Conservation (phyloP, 2,329 filamentous ascomycete species). For the Purpureocillium takamizusanense region DNA sequence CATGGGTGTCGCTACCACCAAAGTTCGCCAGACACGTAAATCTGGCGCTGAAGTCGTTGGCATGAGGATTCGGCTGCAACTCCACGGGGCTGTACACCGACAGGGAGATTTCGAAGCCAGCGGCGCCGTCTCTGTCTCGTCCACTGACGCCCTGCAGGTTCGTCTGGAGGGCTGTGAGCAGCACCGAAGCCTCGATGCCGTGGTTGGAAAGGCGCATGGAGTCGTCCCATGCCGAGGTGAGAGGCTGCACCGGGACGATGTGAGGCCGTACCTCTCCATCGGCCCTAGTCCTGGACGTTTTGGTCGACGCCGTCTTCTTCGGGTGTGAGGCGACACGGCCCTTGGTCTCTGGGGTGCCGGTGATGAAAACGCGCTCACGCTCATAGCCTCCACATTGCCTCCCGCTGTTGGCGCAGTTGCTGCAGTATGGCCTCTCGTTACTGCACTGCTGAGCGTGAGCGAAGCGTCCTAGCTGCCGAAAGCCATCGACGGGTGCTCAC, state of each 20-base stretch:
- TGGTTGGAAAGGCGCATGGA: conserved; percentile 29
- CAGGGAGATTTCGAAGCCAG: conserved; percentile 26
- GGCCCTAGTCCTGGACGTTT: conserved; percentile 18
- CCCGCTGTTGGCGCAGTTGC: conserved; percentile 49
- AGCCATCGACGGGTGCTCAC: conserved; percentile 24
- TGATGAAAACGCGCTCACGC: conserved; percentile 54
- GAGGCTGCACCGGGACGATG: conserved; percentile 27
- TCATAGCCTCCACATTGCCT: conserved; percentile 54
- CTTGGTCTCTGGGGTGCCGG: conserved; percentile 44
- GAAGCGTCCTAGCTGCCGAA: neutral
- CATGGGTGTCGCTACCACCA: conserved; percentile 17
- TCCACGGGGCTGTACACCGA: conserved; percentile 29
- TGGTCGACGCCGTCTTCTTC: conserved; percentile 27
- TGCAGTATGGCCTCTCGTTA: conserved; percentile 50
- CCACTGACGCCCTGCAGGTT: conserved; percentile 26
- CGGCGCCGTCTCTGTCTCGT: conserved; percentile 12
- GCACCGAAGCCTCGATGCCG: conserved; percentile 26
- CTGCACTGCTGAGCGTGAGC: conserved; percentile 40
- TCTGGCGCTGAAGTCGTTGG: conserved; percentile 29
- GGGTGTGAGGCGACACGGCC: conserved; percentile 50
- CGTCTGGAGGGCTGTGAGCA: conserved; percentile 36
- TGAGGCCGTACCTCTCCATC: conserved; percentile 16
- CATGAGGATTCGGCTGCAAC: conserved; percentile 21
- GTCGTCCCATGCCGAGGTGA: conserved; percentile 43
- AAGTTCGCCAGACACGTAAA: conserved; percentile 36